Percentiles rank a stretch among this genome's conserved stretches.
These are phyloP conservation scores for Kokia cookei DNA, from an alignment of 441 rosid species.

Conservation along the genomic window DNA sequence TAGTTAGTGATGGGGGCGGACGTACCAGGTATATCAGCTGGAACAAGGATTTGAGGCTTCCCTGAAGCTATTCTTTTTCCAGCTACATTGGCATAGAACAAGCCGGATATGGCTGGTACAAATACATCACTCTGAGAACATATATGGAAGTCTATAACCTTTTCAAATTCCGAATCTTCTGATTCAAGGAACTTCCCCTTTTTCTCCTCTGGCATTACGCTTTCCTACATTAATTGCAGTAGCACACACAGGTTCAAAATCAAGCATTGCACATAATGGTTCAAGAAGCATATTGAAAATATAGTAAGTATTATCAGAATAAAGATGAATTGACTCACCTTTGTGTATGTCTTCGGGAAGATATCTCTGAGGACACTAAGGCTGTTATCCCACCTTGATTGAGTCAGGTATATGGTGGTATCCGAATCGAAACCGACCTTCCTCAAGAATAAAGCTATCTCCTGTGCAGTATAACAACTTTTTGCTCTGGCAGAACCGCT, in stretches of 20 bases:
- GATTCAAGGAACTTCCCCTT: slow-evolving; percentile 64
- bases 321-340: slow-evolving; percentile 41
- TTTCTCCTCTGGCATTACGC: slow-evolving; percentile 76
- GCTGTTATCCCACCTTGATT: slow-evolving; percentile 86
- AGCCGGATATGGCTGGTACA: slow-evolving; percentile 92
- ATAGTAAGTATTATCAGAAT: not conserved
- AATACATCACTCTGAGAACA: slow-evolving; percentile 78
- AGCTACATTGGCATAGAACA: slow-evolving; percentile 87
- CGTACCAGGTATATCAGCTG: slow-evolving; percentile 58
- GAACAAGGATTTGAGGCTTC: slow-evolving; percentile 79
- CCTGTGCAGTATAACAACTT: slow-evolving; percentile 73
- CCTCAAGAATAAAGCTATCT: slow-evolving; percentile 73
- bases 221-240: slow-evolving; percentile 53
- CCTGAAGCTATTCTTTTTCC: slow-evolving; percentile 89
- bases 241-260: slow-evolving; percentile 2
- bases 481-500: slow-evolving; percentile 44
- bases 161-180: slow-evolving; percentile 72
- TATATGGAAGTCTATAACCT: slow-evolving; percentile 77
- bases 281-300: not conserved
- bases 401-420: slow-evolving; percentile 78
- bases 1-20: slow-evolving; percentile 46
- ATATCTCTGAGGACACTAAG: slow-evolving; percentile 74
- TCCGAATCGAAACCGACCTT: slow-evolving; percentile 73
- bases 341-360: slow-evolving; percentile 83
- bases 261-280: not conserved